phyloP scores from a whole-genome alignment of 345 rosid genomes.

The Isatis tinctoria region DNA sequence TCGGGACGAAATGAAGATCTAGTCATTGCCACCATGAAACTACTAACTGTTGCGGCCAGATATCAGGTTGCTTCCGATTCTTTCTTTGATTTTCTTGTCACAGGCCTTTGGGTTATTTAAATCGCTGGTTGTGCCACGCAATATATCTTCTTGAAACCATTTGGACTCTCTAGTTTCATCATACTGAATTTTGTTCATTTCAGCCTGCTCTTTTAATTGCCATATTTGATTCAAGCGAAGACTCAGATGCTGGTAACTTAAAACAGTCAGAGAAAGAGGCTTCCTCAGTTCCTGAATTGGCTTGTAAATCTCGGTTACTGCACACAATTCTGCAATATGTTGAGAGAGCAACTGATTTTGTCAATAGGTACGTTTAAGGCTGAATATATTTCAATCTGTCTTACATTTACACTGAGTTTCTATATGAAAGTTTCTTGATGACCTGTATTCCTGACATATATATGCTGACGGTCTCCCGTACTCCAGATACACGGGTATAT shows the following conservation, averaged over 20 bases:
- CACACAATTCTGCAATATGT: slow-evolving; percentile 46
- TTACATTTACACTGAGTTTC: not conserved
- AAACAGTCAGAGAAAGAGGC: slow-evolving; percentile 38
- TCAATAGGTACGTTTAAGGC: slow-evolving; percentile 52
- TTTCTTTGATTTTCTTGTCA: not conserved
- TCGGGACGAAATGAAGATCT: slow-evolving; percentile 54
- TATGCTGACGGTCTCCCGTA: slow-evolving; percentile 22
- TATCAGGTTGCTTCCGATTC: slow-evolving; percentile 53
- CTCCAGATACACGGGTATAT: slow-evolving; percentile 57
- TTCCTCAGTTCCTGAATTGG: slow-evolving; percentile 27
- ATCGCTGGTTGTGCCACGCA: not conserved
- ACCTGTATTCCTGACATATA: slow-evolving; percentile 16
- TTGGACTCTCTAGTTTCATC: not conserved
- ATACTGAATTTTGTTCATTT: slow-evolving; percentile 25
- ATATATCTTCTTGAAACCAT: not conserved
- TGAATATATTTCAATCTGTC: slow-evolving; percentile 1
- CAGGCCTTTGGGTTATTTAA: slow-evolving; percentile 1
- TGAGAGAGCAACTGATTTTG: slow-evolving; percentile 54
- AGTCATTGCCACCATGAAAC: slow-evolving; percentile 47
- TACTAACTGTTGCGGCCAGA: slow-evolving; percentile 69
- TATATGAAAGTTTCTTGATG: not conserved
- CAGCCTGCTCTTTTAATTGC: slow-evolving; percentile 86
- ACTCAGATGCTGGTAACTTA: slow-evolving; percentile 29
- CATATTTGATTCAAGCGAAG: slow-evolving; percentile 44
- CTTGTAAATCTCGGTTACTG: slow-evolving; percentile 44